Percentiles rank a stretch among this genome's conserved stretches.
phyloP scores from a whole-genome alignment of 2,329 filamentous ascomycete genomes.

The Aspergillus calidoustus region DNA sequence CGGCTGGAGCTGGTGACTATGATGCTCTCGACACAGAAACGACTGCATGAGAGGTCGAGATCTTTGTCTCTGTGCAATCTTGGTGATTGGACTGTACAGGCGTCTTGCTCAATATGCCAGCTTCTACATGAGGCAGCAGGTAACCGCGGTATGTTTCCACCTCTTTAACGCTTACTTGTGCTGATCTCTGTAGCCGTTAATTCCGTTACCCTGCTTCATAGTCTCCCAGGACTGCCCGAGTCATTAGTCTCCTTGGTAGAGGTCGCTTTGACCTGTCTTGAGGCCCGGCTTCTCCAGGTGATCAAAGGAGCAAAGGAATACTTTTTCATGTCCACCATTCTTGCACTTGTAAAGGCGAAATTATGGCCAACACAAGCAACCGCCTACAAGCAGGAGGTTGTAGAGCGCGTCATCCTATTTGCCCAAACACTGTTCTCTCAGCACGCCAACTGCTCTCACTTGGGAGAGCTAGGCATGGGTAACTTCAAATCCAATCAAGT shows the following conservation, averaged over 20 bases:
- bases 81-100: constrained; percentile 44
- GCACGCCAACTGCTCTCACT: constrained; percentile 38
- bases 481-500: constrained; percentile 39
- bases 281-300: constrained; percentile 36
- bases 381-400: constrained; percentile 40
- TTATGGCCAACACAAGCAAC: constrained; percentile 40
- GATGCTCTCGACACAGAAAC: constrained; percentile 44
- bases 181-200: constrained; percentile 8
- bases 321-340: constrained; percentile 44
- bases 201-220: constrained; percentile 29
- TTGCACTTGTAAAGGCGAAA: constrained; percentile 40
- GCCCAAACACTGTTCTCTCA: constrained; percentile 41
- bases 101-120: constrained; percentile 44
- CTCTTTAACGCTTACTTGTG: background rate
- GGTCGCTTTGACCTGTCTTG: constrained; percentile 34
- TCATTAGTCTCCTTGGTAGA: constrained; percentile 41
- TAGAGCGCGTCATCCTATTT: constrained; percentile 42
- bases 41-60: constrained; percentile 37
- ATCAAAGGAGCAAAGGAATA: constrained; percentile 47
- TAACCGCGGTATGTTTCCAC: constrained; percentile 26
- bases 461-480: constrained; percentile 35
- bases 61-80: constrained; percentile 39
- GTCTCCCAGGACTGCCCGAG: constrained; percentile 38
- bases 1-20: constrained; percentile 43
- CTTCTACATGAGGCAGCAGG: constrained; percentile 35